Percentiles rank a stretch among this genome's conserved stretches.
Evolutionary conservation across 2,329 filamentous ascomycete species (phyloP).

Genomic region (Sarocladium brachiariae): DNA sequence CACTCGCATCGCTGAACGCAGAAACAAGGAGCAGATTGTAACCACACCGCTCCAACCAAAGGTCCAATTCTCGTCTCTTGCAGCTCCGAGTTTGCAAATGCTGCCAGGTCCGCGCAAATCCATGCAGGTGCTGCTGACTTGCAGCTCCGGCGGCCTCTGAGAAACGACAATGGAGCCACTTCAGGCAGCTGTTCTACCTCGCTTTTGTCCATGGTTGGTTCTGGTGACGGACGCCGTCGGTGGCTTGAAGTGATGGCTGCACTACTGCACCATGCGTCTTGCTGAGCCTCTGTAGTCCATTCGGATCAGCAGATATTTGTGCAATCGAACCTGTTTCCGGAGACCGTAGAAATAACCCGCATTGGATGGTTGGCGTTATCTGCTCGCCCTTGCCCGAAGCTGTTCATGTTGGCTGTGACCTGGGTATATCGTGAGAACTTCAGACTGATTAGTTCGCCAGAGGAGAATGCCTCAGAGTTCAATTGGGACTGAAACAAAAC

Average conservation of each 20-base stretch:
- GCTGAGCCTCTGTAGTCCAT: not conserved
- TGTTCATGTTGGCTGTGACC: not conserved
- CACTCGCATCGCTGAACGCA: not conserved
- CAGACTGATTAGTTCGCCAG: too few species aligned
- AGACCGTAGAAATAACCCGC: not conserved
- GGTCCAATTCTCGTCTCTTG: not conserved
- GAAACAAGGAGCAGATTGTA: too few species aligned
- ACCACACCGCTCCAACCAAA: too few species aligned
- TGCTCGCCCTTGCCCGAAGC: too few species aligned
- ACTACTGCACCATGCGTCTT: not conserved
- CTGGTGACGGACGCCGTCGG: not conserved
- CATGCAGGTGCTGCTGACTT: not conserved
- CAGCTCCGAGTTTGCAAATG: not conserved
- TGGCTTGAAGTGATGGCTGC: not conserved
- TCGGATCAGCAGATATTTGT: not conserved
- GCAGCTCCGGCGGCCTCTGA: slow-evolving; percentile 4
- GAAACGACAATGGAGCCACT: too few species aligned
- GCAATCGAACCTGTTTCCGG: not conserved
- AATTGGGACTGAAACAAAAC: not conserved
- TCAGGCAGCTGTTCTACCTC: too few species aligned
- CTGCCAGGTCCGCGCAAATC: not conserved
- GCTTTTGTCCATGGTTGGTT: too few species aligned
- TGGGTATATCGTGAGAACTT: not conserved
- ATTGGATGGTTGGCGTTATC: not conserved
- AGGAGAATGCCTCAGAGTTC: not conserved